Evolutionary conservation across 805 yeast species (phyloP), one percentile per base, ranked within the genome.

Genomic region (Candida broadrunensis): DNA sequence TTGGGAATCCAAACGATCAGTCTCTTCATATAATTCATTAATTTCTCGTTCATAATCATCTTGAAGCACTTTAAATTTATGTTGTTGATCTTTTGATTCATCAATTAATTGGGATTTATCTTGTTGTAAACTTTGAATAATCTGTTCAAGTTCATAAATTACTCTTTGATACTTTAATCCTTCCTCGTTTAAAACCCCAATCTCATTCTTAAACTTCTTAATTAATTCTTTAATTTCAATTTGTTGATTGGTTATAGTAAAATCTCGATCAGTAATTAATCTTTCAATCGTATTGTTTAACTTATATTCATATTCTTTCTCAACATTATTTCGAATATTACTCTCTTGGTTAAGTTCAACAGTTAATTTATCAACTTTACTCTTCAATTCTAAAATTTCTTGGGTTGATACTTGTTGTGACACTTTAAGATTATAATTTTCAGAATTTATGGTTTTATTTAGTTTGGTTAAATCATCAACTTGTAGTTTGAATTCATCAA

Each of bases 241-340:
- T 15, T 29, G 18, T 29, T 15, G 32, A 29, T 29, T 29, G 7
- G 48, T 39, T 29, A 57, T 47, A 35, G 49, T 50, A 18, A 40
- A 42, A 43, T 61, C 65, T 38, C 55, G 56, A 16, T 46, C 49
- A 7, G 54, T 55, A 5, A 51, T 44, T 30, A 54, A 33, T 23
- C 39, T 45, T 30, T 62, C 63, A 35, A 61, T 42, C 30, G 56
- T 55, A 25, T 43, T 29, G 40, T 56, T 60, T 43, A 61, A 49
- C 35, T 57, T 55, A 48, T 51, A 54, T 15, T 56, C 53, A 31
- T 50, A 49, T 17, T 55, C 49, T 26, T 45, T 41, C 29, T 46
- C 42, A 17, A 45, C 15, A n/a, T 38, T 16, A 7, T 39, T 42
- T 16, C 25, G 27, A 21, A 16, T n/a, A 15, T 21, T 13, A 25